Evolutionary conservation across 108 stramenopile species (phyloP).

Genomic region (Fistulifera solaris): DNA sequence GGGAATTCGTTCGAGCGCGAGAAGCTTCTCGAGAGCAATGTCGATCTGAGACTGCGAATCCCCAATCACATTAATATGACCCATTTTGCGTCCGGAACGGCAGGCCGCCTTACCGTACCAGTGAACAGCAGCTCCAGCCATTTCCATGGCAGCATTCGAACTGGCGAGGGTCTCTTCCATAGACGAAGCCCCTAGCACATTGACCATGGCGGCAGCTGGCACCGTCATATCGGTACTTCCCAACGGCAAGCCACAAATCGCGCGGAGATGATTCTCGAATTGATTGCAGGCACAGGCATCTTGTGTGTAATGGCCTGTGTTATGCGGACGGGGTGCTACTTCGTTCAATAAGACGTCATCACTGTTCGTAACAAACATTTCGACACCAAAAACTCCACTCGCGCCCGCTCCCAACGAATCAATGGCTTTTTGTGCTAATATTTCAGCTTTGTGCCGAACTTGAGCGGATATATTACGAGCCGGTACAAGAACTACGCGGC

Average conservation of each 20-base stretch:
- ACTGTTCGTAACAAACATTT: slow-evolving; percentile 79
- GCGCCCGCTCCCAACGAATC: slow-evolving; percentile 76
- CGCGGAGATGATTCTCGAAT: slow-evolving; percentile 97
- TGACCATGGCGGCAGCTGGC: slow-evolving; percentile 85
- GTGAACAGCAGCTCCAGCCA: slow-evolving; percentile 84
- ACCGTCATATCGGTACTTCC: slow-evolving; percentile 79
- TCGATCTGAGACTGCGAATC: slow-evolving; percentile 72
- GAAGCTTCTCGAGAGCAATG: slow-evolving; percentile 29
- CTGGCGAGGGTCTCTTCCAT: slow-evolving; percentile 65
- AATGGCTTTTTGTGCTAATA: slow-evolving; percentile 64
- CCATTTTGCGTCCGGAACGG: slow-evolving; percentile 94
- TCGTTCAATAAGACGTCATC: slow-evolving; percentile 90
- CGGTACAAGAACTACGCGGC: slow-evolving; percentile 87
- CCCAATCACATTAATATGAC: slow-evolving; percentile 92
- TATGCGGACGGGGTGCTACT: slow-evolving; percentile 96
- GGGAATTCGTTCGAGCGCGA: slow-evolving; percentile 58
- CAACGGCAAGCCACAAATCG: slow-evolving; percentile 86
- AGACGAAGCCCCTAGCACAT: slow-evolving; percentile 73
- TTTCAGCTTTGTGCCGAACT: slow-evolving; percentile 53
- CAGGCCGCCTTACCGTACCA: slow-evolving; percentile 94
- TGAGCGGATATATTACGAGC: slow-evolving; percentile 52
- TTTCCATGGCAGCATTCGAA: slow-evolving; percentile 72
- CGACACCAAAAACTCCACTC: slow-evolving; percentile 94
- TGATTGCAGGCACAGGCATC: slow-evolving; percentile 93
- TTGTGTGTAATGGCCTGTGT: slow-evolving; percentile 99